These are phyloP conservation scores for Comarum palustre DNA, from an alignment of 306 rosid species.

Conservation along the genomic window DNA sequence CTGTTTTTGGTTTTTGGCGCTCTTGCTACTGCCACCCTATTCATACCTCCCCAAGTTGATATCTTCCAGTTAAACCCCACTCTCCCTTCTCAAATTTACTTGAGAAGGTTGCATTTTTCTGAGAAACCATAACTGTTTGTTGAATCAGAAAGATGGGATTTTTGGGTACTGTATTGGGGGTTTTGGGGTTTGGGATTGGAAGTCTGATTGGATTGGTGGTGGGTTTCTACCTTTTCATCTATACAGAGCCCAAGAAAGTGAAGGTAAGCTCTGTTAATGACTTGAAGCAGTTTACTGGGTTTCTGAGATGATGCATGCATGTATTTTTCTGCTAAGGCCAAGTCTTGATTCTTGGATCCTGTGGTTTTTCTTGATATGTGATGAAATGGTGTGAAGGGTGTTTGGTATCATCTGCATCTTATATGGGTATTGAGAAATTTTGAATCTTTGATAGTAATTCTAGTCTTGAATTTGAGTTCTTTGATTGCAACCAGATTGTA, in stretches of 20 bases:
- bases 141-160: constrained; percentile 45
- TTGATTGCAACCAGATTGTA: neutral
- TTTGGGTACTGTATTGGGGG: constrained; percentile 46
- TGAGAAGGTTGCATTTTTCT: neutral
- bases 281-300: constrained; percentile 5
- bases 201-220: constrained; percentile 55
- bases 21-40: neutral
- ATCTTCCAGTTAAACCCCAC: neutral
- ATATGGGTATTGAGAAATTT: neutral
- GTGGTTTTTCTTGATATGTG: neutral
- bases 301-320: neutral
- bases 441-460: neutral
- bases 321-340: neutral
- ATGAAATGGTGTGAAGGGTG: neutral
- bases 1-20: constrained; percentile 1
- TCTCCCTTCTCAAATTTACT: neutral
- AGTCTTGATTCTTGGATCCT: neutral
- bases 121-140: neutral
- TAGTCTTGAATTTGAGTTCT: neutral
- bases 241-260: constrained; percentile 49
- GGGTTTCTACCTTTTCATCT: constrained; percentile 65
- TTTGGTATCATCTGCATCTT: neutral
- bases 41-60: neutral
- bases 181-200: constrained; percentile 64
- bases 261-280: constrained; percentile 35